phyloP scores from a whole-genome alignment of 129 eudicot genomes.

The Chrysanthemum makinoi region DNA sequence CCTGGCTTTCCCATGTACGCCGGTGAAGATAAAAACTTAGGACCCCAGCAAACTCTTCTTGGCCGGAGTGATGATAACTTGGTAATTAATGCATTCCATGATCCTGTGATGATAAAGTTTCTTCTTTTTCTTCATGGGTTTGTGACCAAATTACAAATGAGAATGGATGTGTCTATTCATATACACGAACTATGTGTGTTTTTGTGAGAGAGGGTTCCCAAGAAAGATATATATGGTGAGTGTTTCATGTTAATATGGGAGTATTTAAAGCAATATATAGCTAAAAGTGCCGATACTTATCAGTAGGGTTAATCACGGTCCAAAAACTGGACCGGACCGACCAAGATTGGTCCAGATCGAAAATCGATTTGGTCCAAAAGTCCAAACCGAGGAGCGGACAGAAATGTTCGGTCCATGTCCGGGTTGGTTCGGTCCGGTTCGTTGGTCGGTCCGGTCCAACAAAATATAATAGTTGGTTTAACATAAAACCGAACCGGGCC shows the following conservation, averaged over 20 bases:
- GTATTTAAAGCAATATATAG: background rate
- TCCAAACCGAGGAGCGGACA: no score
- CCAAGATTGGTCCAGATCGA: no score
- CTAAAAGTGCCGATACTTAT: no score
- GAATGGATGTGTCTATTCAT: slow-evolving; percentile 5
- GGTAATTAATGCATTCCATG: no score
- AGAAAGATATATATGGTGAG: slow-evolving; percentile 49
- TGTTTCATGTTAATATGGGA: slow-evolving; percentile 32
- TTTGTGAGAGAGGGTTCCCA: slow-evolving; percentile 31
- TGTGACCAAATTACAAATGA: slow-evolving; percentile 2
- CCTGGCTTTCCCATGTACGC: slow-evolving; percentile 89
- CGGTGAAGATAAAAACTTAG: slow-evolving; percentile 38
- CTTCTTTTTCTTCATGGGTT: slow-evolving; percentile 28
- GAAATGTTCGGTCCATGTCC: no score
- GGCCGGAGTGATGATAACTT: slow-evolving; percentile 29
- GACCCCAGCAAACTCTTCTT: slow-evolving; percentile 37
- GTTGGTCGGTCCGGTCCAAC: no score
- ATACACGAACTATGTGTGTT: slow-evolving; percentile 2
- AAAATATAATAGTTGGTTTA: no score
- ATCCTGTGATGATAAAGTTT: slow-evolving; percentile 17
- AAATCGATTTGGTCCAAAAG: no score
- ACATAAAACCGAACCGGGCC: no score
- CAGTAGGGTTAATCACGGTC: no score
- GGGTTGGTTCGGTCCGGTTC: no score
- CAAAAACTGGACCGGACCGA: no score